Evolutionary conservation across 1,284 basidiomycete species (phyloP).

Genomic region (Nidula niveotomentosa): DNA sequence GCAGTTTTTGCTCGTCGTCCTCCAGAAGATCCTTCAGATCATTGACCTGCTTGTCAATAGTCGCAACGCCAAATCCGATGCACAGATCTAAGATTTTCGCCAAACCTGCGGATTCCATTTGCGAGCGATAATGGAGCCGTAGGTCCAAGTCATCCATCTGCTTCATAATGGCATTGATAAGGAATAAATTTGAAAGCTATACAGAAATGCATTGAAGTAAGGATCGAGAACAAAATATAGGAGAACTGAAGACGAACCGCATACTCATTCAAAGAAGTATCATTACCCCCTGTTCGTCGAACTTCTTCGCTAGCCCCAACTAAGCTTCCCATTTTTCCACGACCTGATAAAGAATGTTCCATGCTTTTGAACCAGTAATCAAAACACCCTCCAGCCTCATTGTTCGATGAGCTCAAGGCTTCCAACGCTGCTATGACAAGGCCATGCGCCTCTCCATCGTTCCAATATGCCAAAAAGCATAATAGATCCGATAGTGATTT

Average conservation of each 20-base stretch:
- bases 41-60: constrained; percentile 71
- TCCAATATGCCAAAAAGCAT: constrained; percentile 62
- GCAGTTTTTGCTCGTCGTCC: constrained; percentile 79
- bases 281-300: constrained; percentile 61
- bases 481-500: constrained; percentile 83
- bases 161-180: constrained; percentile 68
- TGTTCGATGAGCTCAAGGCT: constrained; percentile 64
- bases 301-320: constrained; percentile 95
- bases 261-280: constrained; percentile 78
- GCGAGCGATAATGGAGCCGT: constrained; percentile 81
- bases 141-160: constrained; percentile 77
- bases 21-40: constrained; percentile 18
- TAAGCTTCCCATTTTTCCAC: constrained; percentile 93
- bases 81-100: constrained; percentile 75
- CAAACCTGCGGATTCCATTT: constrained; percentile 89
- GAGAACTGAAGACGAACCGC: constrained; percentile 55
- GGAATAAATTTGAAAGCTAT: constrained; percentile 68
- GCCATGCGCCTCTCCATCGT: constrained; percentile 49
- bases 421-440: constrained; percentile 67
- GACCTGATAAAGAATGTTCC: constrained; percentile 76
- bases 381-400: constrained; percentile 65
- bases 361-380: constrained; percentile 91
- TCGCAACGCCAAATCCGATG: constrained; percentile 61
- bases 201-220: not conserved
- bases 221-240: constrained; percentile 6